Evolutionary conservation across 2,329 filamentous ascomycete genomes (phyloP).

Genomic region (Trichophyton benhamiae): DNA sequence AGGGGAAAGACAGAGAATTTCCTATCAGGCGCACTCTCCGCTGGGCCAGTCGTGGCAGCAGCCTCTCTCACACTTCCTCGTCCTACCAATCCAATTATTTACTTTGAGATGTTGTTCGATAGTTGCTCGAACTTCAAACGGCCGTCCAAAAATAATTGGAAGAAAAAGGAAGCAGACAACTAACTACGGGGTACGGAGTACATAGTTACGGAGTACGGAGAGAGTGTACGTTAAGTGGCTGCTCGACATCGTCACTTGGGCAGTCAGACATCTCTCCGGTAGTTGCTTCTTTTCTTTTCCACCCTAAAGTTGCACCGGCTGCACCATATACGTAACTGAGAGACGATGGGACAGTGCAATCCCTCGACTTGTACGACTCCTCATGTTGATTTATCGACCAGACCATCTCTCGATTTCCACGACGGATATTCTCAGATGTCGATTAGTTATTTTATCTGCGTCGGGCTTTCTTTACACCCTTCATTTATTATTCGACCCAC

Average conservation of each 20-base stretch:
- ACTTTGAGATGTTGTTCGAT: neutral
- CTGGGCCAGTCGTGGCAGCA: constrained; percentile 1
- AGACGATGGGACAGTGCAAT: neutral
- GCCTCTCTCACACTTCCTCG: neutral
- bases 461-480: neutral
- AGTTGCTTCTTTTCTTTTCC: neutral
- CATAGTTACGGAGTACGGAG: neutral
- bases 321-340: constrained; percentile 1
- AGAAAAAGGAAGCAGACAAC: neutral
- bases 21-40: neutral
- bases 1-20: neutral
- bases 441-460: neutral
- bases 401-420: neutral
- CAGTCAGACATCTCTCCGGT: neutral
- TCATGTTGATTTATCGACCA: neutral
- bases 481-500: constrained; percentile 2
- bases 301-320: neutral
- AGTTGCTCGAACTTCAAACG: constrained; percentile 1
- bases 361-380: neutral
- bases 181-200: constrained; percentile 1
- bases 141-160: neutral
- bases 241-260: neutral
- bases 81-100: neutral
- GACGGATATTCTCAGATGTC: neutral
- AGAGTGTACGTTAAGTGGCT: neutral